These are phyloP conservation scores for Acacia crassicarpa DNA, from an alignment of 306 rosid species.

Conservation along the genomic window DNA sequence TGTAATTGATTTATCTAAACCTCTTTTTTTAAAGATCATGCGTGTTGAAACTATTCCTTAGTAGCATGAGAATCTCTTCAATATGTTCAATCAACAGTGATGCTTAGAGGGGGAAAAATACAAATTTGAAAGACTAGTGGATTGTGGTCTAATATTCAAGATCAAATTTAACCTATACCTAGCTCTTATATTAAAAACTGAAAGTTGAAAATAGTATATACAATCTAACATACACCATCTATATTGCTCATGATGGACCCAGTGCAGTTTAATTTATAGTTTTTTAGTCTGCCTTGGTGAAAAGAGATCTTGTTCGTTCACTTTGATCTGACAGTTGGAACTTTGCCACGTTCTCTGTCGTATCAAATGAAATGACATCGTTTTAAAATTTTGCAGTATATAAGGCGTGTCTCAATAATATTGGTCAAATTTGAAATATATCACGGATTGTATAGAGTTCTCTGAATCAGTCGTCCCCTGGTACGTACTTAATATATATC, in stretches of 20 bases:
- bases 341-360: neutral
- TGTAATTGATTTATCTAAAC: no score
- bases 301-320: neutral
- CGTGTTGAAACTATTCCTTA: no score
- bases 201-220: no score
- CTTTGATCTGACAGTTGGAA: neutral
- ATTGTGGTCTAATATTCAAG: no score
- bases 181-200: no score
- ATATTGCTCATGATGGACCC: slow-evolving; percentile 13
- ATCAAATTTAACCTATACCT: no score
- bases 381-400: neutral
- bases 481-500: slow-evolving; percentile 8
- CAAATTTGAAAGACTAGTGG: no score
- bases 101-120: no score
- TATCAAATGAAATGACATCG: neutral
- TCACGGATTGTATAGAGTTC: neutral
- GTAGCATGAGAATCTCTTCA: no score
- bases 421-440: neutral
- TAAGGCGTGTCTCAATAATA: neutral
- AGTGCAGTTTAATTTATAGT: neutral
- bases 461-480: neutral
- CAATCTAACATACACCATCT: no score
- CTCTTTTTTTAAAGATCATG: no score
- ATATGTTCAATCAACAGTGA: no score
- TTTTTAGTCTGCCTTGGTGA: neutral